Evolutionary conservation across 805 yeast species (phyloP).

Genomic region (Naumovozyma baii): DNA sequence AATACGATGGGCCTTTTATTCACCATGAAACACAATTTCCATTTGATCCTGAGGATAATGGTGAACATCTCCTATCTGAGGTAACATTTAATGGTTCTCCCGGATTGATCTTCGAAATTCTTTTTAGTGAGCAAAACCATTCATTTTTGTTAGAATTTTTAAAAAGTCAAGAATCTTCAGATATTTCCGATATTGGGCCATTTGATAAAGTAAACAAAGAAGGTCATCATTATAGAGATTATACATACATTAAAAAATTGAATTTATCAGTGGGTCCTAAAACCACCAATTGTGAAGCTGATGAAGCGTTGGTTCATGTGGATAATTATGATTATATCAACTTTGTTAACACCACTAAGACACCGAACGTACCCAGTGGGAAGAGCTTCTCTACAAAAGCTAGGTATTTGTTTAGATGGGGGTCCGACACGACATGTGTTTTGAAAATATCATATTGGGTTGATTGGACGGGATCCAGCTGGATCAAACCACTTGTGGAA

Average conservation of each 20-base stretch:
- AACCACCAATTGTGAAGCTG: conserved; percentile 65
- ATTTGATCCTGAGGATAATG: conserved; percentile 34
- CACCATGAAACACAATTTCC: conserved; percentile 51
- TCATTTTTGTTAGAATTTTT: conserved; percentile 36
- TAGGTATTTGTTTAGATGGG: conserved; percentile 65
- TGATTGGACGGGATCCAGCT: conserved; percentile 81
- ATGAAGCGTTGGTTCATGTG: conserved; percentile 46
- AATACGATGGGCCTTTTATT: conserved; percentile 53
- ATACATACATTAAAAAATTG: conserved; percentile 63
- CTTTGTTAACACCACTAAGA: conserved; percentile 50
- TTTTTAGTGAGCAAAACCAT: conserved; percentile 54
- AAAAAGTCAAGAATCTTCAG: conserved; percentile 31
- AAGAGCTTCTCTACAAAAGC: conserved; percentile 64
- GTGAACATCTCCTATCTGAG: conserved; percentile 45
- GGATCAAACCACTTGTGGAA: conserved; percentile 84
- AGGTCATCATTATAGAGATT: conserved; percentile 40
- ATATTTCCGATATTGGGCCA: conserved; percentile 28
- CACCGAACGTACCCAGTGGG: conserved; percentile 95
- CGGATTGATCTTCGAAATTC: conserved; percentile 58
- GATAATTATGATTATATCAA: conserved; percentile 46
- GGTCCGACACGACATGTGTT: conserved; percentile 41
- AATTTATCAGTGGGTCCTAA: conserved; percentile 86
- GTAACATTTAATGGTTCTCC: conserved; percentile 58
- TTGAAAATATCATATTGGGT: conserved; percentile 55
- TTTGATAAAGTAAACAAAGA: conserved; percentile 31